Conservation (phyloP, 768 basidiomycete species). For the Serendipita sp. region DNA sequence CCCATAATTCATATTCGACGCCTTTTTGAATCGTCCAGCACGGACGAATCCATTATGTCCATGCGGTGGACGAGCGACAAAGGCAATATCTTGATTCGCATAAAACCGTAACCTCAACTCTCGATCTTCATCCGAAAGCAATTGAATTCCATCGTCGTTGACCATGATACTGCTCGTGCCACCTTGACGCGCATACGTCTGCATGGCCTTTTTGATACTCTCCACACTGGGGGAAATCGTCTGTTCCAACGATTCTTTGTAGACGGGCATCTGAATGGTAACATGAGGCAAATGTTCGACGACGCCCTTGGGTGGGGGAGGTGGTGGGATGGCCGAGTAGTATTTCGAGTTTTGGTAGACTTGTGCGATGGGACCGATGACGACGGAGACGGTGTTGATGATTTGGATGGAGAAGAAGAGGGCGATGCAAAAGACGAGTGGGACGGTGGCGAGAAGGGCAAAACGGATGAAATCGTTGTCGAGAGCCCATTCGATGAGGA, state of each 20-base stretch:
- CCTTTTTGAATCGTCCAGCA: slow-evolving; percentile 86
- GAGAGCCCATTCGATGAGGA: slow-evolving; percentile 50
- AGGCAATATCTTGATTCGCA: slow-evolving; percentile 57
- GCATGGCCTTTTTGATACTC: slow-evolving; percentile 73
- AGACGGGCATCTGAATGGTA: slow-evolving; percentile 72
- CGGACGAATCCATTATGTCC: slow-evolving; percentile 56
- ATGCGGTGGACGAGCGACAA: slow-evolving; percentile 68
- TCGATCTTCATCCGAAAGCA: slow-evolving; percentile 43
- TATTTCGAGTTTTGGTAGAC: slow-evolving; percentile 72
- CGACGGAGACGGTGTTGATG: slow-evolving; percentile 43
- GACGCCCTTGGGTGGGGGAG: slow-evolving; percentile 39
- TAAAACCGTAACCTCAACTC: slow-evolving; percentile 59
- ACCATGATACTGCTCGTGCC: slow-evolving; percentile 65
- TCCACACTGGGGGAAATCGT: slow-evolving; percentile 63
- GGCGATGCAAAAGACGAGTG: slow-evolving; percentile 61
- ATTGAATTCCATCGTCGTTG: slow-evolving; percentile 72
- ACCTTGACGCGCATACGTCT: slow-evolving; percentile 83
- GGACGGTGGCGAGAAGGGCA: slow-evolving; percentile 43
- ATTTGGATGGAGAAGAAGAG: slow-evolving; percentile 63
- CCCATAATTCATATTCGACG: slow-evolving; percentile 81
- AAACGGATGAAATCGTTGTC: slow-evolving; percentile 52
- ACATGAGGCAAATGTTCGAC: slow-evolving; percentile 55
- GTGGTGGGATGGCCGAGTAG: slow-evolving; percentile 54
- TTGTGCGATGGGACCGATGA: slow-evolving; percentile 70
- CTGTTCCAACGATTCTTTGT: slow-evolving; percentile 69